These are phyloP conservation scores for Phaeosphaeriaceae sp. DNA, from an alignment of 2,329 filamentous ascomycete species.

Conservation along the genomic window DNA sequence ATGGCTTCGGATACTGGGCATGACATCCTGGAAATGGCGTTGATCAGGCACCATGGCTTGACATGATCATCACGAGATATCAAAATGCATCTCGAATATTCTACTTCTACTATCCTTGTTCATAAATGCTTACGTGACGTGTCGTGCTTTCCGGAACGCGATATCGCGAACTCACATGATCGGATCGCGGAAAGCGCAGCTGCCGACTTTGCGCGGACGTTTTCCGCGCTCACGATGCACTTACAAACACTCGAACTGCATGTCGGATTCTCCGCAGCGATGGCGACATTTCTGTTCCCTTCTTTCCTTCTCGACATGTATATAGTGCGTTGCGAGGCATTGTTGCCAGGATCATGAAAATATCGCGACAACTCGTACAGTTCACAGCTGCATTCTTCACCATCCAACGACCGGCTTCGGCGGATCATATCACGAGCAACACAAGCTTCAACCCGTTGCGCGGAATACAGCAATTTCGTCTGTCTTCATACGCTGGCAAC, in stretches of 20 bases:
- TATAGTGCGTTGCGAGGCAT: constrained; percentile 8
- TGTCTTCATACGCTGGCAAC: constrained; percentile 29
- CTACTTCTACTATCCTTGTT: not conserved
- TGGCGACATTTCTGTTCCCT: constrained; percentile 4
- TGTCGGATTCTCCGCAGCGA: not conserved
- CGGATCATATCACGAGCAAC: constrained; percentile 19
- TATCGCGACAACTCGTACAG: constrained; percentile 1
- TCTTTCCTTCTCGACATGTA: not conserved
- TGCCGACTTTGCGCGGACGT: constrained; percentile 15
- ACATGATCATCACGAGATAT: not conserved
- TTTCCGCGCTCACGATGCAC: constrained; percentile 29
- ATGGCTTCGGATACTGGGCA: not conserved
- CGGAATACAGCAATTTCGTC: constrained; percentile 35
- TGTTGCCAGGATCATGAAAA: constrained; percentile 22
- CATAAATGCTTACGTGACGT: not conserved
- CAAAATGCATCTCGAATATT: not conserved
- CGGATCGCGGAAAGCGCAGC: not conserved
- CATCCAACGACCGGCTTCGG: constrained; percentile 12
- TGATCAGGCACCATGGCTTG: not conserved
- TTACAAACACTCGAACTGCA: constrained; percentile 21
- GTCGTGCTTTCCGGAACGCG: not conserved
- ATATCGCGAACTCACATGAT: not conserved
- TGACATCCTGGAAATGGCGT: constrained; percentile 3
- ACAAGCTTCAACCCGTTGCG: constrained; percentile 33
- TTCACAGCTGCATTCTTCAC: constrained; percentile 15